phyloP scores from a whole-genome alignment of 2,329 filamentous ascomycete genomes.

The Xylaria sp. region DNA sequence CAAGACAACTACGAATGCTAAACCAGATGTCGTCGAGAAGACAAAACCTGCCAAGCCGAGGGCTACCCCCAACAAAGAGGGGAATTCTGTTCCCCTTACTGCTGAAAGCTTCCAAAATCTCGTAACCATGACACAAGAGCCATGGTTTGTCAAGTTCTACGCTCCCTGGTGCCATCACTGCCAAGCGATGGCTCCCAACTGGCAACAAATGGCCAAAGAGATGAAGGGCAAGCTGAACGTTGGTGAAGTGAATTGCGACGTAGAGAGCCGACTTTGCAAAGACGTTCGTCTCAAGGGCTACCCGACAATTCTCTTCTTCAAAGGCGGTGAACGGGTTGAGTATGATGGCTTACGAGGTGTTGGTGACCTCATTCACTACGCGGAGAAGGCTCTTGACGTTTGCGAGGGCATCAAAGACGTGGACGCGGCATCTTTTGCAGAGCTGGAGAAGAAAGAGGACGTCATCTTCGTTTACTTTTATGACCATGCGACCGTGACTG shows the following conservation, averaged over 20 bases:
- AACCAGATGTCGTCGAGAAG: slow-evolving; percentile 35
- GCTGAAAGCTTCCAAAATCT: slow-evolving; percentile 86
- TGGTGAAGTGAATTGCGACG: slow-evolving; percentile 95
- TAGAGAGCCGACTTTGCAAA: slow-evolving; percentile 88
- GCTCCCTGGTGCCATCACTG: slow-evolving; percentile 98
- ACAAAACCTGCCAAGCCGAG: slow-evolving; percentile 63
- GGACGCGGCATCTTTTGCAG: slow-evolving; percentile 78
- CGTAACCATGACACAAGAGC: slow-evolving; percentile 87
- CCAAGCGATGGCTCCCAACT: slow-evolving; percentile 89
- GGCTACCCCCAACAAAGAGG: slow-evolving; percentile 76
- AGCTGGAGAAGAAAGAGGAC: slow-evolving; percentile 90
- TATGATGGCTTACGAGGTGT: slow-evolving; percentile 92
- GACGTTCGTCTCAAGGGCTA: slow-evolving; percentile 83
- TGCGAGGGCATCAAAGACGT: slow-evolving; percentile 83
- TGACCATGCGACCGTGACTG: slow-evolving; percentile 90
- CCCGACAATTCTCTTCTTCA: slow-evolving; percentile 93
- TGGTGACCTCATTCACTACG: slow-evolving; percentile 88
- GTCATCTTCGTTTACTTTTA: slow-evolving; percentile 99
- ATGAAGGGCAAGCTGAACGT: slow-evolving; percentile 92
- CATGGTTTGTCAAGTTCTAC: slow-evolving; percentile 99
- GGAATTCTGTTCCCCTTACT: slow-evolving; percentile 78
- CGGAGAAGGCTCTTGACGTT: slow-evolving; percentile 85
- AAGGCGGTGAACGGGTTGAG: slow-evolving; percentile 89
- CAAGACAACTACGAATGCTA: slow-evolving; percentile 40
- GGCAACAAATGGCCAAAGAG: slow-evolving; percentile 88